Evolutionary conservation across 441 rosid genomes (phyloP), one percentile per base, ranked within the genome.

Genomic region (Viola pubescens): DNA sequence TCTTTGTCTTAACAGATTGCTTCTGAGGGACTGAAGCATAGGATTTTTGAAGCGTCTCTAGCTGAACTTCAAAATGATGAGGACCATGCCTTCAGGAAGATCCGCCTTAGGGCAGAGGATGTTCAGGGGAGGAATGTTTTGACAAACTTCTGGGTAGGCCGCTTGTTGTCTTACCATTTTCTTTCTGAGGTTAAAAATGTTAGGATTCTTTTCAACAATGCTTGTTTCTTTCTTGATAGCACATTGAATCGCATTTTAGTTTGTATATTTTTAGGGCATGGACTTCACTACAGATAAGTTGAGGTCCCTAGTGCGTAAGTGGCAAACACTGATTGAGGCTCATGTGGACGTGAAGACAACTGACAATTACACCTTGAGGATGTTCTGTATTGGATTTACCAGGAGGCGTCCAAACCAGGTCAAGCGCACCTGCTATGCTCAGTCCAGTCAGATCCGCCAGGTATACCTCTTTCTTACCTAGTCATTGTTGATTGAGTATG

Each of bases 311-410:
- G 96, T 89, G 37, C 77, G 80, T 47, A 89, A 81, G 65, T 86
- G 94, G 96, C 96, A 89, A 63, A 86, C 89, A 8, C 63, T 89
- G 73, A 86, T 89, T 41, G 96, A 89, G 77, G 84, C 96, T n/a
- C 91, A 82, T 65, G 94, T 89, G 4, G 94, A 89, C 74, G 94
- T 86, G 59, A 89, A 89, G 70, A 89, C 97, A 8, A 84, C 94
- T 0, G 94, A 89, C 47, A 75, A 65, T 56, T 89, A 79, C 71
- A 89, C 89, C 8, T 59, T 89, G 79, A 84, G 94, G 70, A 16
- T 86, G 81, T 89, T 89, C 77, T 89, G 96, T 69, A 89, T 89
- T 60, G 94, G 75, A 38, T 89, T 89, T 81, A 89, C 95, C 7
- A 87, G 79, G 76, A 86, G 91, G 46, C 82, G 91, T 48, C 75